Percentiles rank a stretch among this genome's conserved stretches.
Conservation (phyloP, 352 stramenopile species). For the Plasmopara muralis region DNA sequence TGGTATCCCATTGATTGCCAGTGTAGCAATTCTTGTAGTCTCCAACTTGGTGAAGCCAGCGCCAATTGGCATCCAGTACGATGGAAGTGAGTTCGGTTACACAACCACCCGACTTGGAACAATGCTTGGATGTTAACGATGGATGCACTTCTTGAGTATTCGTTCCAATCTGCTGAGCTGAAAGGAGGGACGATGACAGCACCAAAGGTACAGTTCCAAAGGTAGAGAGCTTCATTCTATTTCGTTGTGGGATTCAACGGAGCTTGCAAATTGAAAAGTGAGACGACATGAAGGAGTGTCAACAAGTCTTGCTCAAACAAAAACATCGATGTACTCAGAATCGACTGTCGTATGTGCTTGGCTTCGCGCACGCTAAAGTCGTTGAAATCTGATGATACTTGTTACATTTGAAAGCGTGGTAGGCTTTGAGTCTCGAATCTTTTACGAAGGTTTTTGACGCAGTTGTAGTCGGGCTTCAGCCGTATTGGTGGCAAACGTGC, state of each 20-base stretch:
- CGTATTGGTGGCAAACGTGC: not conserved
- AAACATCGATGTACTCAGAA: not conserved
- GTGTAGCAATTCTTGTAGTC: slow-evolving; percentile 69
- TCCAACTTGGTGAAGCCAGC: slow-evolving; percentile 56
- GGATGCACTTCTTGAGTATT: slow-evolving; percentile 47
- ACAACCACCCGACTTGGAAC: slow-evolving; percentile 36
- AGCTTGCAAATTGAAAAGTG: slow-evolving; percentile 25
- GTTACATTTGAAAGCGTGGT: too few relatives aligned
- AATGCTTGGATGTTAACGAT: slow-evolving; percentile 36
- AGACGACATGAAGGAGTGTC: not conserved
- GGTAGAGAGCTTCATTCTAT: slow-evolving; percentile 18
- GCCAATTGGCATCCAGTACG: slow-evolving; percentile 70
- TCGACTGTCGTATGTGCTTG: not conserved
- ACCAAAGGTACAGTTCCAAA: slow-evolving; percentile 17
- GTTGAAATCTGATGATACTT: too few relatives aligned
- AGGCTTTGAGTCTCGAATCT: too few relatives aligned
- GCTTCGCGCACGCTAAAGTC: too few relatives aligned
- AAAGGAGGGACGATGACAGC: slow-evolving; percentile 8
- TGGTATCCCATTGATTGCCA: slow-evolving; percentile 46
- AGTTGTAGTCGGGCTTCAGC: not conserved
- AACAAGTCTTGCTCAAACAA: not conserved
- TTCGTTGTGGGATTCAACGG: not conserved
- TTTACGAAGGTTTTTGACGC: too few relatives aligned
- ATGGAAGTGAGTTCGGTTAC: slow-evolving; percentile 39
- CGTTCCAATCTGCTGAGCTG: slow-evolving; percentile 41